Base-by-base conservation (phyloP, 2,329 filamentous ascomycete genomes). In the Trichoderma semiorbis region DNA sequence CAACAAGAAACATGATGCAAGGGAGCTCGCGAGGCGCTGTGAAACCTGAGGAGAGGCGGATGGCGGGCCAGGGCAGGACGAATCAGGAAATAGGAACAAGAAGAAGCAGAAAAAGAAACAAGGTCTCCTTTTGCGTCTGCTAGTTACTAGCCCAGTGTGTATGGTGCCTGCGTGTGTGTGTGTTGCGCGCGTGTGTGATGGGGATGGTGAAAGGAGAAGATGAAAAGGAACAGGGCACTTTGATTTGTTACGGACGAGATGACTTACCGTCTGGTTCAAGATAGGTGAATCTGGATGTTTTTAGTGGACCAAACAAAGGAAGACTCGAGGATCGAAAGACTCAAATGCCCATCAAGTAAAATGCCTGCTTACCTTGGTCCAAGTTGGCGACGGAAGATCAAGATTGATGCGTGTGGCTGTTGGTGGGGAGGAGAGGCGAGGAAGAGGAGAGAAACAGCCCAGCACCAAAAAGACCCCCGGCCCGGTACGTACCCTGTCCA, bases 11-110 rank as follows among this genome's bases (percentile, higher is more conserved):
- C 34, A 36, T 36, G 32, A 24, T 62, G 53, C 53, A 60, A 69
- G 55, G 55, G 36, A 69, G 66, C 66, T 69, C 66, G 55, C 55
- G n/a, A 69, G 66, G 66, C 66, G 66, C 55, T 61, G 66, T 69
- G 66, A 61, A 34, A 60, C 55, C 36, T 32, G 66, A 69, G 24
- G 24, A 61, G 55, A 60, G 64, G 64, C 24, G 57, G 57, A 34
- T 34, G 32, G 32, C 32, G 32, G 32, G 32, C 32, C 28, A 34
- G 30, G 28, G 57, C 64, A 21, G 67, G 67, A 53, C 39, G 30
- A 39, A 60, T 53, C 58, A 69, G 67, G 53, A 24, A 63, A n/a
- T 14, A 24, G 14, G 30, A 57, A 24, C 24, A 26, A 63, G 26
- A 58, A 58, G 50, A 65, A 57, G 36, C 6, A 26, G 26, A 57